phyloP scores from a whole-genome alignment of 148 eudicot genomes.

The Silene latifolia region DNA sequence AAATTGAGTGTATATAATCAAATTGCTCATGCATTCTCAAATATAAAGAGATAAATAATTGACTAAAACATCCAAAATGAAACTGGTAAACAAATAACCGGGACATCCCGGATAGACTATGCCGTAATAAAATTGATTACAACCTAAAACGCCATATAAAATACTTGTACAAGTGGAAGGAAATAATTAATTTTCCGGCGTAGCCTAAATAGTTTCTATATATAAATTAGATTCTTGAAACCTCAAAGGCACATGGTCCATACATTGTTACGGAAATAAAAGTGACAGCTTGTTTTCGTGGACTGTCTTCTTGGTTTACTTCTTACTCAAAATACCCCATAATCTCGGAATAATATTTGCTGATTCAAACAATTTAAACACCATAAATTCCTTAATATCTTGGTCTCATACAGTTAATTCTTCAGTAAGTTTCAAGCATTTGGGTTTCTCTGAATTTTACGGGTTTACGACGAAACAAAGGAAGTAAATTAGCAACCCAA shows the following conservation, averaged over 20 bases:
- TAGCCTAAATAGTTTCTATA: neutral
- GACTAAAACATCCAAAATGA: too few relatives aligned
- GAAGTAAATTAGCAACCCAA: too few relatives aligned
- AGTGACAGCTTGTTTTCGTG: neutral
- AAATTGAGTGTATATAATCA: too few relatives aligned
- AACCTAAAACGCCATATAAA: too few relatives aligned
- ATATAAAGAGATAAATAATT: too few relatives aligned
- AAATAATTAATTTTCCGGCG: neutral
- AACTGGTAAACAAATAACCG: too few relatives aligned
- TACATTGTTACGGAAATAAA: neutral
- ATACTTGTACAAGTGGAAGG: neutral
- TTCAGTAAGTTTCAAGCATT: neutral
- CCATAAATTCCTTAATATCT: neutral
- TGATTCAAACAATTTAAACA: neutral
- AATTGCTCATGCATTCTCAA: too few relatives aligned
- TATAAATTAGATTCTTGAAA: slow-evolving; percentile 3
- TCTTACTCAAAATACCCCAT: neutral
- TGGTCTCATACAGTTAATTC: neutral
- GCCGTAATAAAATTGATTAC: too few relatives aligned
- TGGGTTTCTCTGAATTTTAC: neutral
- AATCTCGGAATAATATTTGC: neutral
- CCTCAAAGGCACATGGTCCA: slow-evolving; percentile 15
- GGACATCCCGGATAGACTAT: too few relatives aligned
- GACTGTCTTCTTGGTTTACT: slow-evolving; percentile 6
- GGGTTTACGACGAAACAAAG: neutral